Base-by-base conservation (phyloP, 768 basidiomycete genomes). In the Suillus tomentosus region DNA sequence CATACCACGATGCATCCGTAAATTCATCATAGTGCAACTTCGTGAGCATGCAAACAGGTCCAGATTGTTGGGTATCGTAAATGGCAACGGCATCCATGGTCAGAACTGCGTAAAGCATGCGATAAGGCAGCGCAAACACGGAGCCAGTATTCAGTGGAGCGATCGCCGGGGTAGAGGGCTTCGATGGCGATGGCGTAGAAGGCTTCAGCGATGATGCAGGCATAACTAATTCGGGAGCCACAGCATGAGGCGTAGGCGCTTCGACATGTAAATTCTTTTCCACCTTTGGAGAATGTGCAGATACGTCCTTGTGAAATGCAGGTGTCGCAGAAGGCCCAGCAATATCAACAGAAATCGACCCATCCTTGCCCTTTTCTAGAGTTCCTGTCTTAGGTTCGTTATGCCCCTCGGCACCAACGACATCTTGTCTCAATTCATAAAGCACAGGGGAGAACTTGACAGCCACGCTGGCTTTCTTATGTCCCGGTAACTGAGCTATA, bases 1-100 rank as follows among this genome's bases (percentile, higher is more conserved):
- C 92, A 48, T 70, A 98, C 97, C 97, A 99, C 48, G 90, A 87
- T 77, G 97, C 82, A 78, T 99, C 97, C 8, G 97, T 99, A 73
- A 99, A 99, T 71, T 96, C 94, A 66, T 96, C 95, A 74, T 97
- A 99, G 77, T 99, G 97, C 66, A 99, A 78, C 71, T 96, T 96
- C 36, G 91, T 94, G 67, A 99, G 84, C 70, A 99, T 79, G 71
- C 94, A 95, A 60, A 98, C 84, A 0, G 97, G 97, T 3, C 90
- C 87, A 1, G 93, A 85, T 79, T 99, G 96, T 78, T 99, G 97
- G 5, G 96, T 99, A 74, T 99, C 97, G 73, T 99, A 95, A 60
- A 99, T 89, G 34, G 92, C 85, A 53, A 99, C 87, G 0, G 94
- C 89, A 76, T 99, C 97, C 88, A 95, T 97, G 24, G 96, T 97